Conservation (phyloP, 2,329 filamentous ascomycete species). For the Fusarium nodosum region DNA sequence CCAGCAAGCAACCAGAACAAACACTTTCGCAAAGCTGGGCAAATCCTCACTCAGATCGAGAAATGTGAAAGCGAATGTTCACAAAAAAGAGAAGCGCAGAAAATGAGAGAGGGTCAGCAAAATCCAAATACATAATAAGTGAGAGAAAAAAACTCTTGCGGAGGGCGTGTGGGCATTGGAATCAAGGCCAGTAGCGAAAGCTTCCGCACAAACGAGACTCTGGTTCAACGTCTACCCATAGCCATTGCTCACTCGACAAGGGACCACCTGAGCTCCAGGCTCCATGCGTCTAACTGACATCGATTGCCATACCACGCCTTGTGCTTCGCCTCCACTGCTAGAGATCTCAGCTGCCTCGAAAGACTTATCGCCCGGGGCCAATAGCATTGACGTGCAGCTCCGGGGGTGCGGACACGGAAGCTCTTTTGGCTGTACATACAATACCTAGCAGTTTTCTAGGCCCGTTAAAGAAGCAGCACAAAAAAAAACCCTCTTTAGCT, state of each 20-base stretch:
- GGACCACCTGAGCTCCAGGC: conserved; percentile 37
- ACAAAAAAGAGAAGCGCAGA: conserved; percentile 20
- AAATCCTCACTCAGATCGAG: conserved; percentile 3
- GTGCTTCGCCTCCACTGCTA: conserved; percentile 41
- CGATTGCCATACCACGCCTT: conserved; percentile 23
- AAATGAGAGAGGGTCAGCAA: conserved; percentile 21
- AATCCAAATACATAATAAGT: conserved; percentile 7
- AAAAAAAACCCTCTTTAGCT: conserved; percentile 29
- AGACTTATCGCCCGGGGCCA: conserved; percentile 47
- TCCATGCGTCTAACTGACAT: conserved; percentile 37
- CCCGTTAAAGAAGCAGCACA: conserved; percentile 40
- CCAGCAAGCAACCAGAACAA: conserved; percentile 30
- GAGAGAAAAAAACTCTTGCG: conserved; percentile 29
- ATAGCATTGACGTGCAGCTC: conserved; percentile 44
- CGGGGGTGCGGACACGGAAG: conserved; percentile 47
- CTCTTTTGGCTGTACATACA: conserved; percentile 26
- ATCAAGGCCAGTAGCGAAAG: conserved; percentile 43
- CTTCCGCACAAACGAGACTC: conserved; percentile 43
- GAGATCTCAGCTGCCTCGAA: conserved; percentile 50
- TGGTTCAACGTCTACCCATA: conserved; percentile 32
- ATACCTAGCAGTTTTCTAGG: conserved; percentile 44
- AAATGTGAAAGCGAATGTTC: conserved; percentile 12
- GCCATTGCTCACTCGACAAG: conserved; percentile 39
- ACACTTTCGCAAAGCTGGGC: conserved; percentile 18
- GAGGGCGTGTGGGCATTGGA: conserved; percentile 47